Percentiles rank a stretch among this genome's conserved stretches.
phyloP scores from a whole-genome alignment of 2,329 filamentous ascomycete genomes.

The Aspergillus sp. region DNA sequence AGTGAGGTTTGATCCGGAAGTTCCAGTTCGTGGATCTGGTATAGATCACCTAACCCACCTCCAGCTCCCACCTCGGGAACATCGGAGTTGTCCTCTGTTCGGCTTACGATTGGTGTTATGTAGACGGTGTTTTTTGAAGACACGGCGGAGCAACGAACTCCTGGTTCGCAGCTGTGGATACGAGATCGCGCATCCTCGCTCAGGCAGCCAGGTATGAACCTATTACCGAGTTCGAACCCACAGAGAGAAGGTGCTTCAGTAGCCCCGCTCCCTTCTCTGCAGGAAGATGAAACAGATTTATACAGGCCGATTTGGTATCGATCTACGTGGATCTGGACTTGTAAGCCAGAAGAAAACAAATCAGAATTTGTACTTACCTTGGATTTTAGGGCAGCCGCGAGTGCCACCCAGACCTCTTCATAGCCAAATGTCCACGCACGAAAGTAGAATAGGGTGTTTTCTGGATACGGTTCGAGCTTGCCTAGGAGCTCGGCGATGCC shows the following conservation, averaged over 20 bases:
- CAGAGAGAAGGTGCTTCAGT: slow-evolving; percentile 67
- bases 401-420: slow-evolving; percentile 84
- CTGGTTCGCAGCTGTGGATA: slow-evolving; percentile 84
- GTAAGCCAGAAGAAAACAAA: background rate
- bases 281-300: slow-evolving; percentile 54
- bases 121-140: slow-evolving; percentile 60
- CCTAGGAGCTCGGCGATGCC: slow-evolving; percentile 72
- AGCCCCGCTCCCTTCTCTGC: slow-evolving; percentile 36
- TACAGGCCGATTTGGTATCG: slow-evolving; percentile 77
- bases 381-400: slow-evolving; percentile 69
- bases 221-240: slow-evolving; percentile 75
- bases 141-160: slow-evolving; percentile 46
- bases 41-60: slow-evolving; percentile 74
- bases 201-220: slow-evolving; percentile 67
- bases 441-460: slow-evolving; percentile 77
- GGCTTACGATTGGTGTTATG: slow-evolving; percentile 76
- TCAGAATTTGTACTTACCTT: slow-evolving; percentile 45
- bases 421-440: slow-evolving; percentile 92
- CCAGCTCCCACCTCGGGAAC: slow-evolving; percentile 74
- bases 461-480: slow-evolving; percentile 67
- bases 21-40: slow-evolving; percentile 66
- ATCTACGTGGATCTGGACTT: slow-evolving; percentile 72
- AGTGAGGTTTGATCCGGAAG: slow-evolving; percentile 50
- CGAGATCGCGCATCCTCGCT: slow-evolving; percentile 63
- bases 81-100: slow-evolving; percentile 56